Percentiles rank a stretch among this genome's conserved stretches.
Evolutionary conservation across 441 rosid genomes (phyloP).

Genomic region (Corymbia citriodora): DNA sequence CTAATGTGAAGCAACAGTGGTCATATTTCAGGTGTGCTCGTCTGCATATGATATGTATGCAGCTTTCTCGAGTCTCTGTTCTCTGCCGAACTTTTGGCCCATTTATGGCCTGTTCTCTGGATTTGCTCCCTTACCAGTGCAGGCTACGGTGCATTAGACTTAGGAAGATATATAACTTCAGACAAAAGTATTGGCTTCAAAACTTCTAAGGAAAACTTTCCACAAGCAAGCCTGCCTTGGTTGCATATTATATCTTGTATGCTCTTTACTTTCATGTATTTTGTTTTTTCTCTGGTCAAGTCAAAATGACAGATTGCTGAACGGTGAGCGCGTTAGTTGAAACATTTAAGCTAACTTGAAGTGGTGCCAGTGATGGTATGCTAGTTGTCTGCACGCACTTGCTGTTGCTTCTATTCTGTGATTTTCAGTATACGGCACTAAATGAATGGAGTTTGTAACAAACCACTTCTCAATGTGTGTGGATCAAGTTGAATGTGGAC

Average conservation of each 20-base stretch:
- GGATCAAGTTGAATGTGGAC: background rate
- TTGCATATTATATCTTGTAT: background rate
- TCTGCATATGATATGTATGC: background rate
- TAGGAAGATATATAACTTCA: background rate
- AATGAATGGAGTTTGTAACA: background rate
- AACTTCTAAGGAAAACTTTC: background rate
- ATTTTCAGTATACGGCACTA: background rate
- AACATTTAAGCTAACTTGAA: background rate
- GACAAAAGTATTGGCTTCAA: background rate
- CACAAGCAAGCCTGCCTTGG: background rate
- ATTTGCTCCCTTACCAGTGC: background rate
- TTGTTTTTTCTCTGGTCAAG: background rate
- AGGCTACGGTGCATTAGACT: background rate
- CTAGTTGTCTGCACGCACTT: background rate
- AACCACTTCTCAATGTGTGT: background rate
- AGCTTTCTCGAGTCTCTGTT: background rate
- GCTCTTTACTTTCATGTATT: background rate
- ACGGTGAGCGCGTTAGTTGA: background rate
- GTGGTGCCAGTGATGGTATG: background rate
- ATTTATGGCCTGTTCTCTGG: background rate
- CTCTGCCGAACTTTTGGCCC: background rate
- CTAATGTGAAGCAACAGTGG: background rate
- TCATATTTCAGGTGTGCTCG: background rate
- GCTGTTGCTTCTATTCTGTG: background rate
- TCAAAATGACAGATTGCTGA: background rate